Base-by-base conservation (phyloP, 177 flowering plant species). In the Vitis hybrid region DNA sequence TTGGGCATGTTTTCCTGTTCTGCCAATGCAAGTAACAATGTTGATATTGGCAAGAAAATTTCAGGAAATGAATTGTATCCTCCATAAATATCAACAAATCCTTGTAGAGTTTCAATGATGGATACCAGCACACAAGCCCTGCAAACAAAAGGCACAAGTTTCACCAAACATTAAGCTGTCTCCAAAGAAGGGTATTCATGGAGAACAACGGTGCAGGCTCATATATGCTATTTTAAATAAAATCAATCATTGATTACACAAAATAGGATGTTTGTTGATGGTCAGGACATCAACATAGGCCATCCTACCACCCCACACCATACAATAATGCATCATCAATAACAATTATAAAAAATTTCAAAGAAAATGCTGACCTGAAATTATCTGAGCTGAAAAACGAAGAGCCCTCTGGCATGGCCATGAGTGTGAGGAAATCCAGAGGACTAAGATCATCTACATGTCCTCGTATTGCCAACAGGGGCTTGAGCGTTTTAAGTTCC, bases 61-160 rank as follows among this genome's bases (percentile, higher is more conserved):
- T 94, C 97, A 12, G 98, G 91, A 60, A 90, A 96, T 66, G 97
- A 91, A 65, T 76, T 90, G 45, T 89, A 73, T 68, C 71, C 85
- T 62, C 66, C 89, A 69, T 84, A 85, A 5, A 76, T 62, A 26
- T 80, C 71, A 19, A 83, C 87, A 80, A 85, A 92, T 65, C 96
- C 98, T 55, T 73, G 66, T 11, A 94, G 82, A 14, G 86, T 85
- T 71, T 91, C 97, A 19, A 84, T 50, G 22, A 83, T 77, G 2
- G 89, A 80, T 5, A 78, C 52, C 66, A 96, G 81, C 65, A 88
- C 65, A 59, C 92, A 81, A 67, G 89, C 95, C 90, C 99, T 96
- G 97, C 64, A 79, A 2, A 64, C 2, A n/a, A 48, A 26, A 56
- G 21, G 14, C 12, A 22, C n/a, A 49, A 2, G 12, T 29, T 9